Percentiles rank a stretch among this genome's conserved stretches.
Conservation (phyloP, 2,329 filamentous ascomycete genomes). For the Pezicula radicicola region DNA sequence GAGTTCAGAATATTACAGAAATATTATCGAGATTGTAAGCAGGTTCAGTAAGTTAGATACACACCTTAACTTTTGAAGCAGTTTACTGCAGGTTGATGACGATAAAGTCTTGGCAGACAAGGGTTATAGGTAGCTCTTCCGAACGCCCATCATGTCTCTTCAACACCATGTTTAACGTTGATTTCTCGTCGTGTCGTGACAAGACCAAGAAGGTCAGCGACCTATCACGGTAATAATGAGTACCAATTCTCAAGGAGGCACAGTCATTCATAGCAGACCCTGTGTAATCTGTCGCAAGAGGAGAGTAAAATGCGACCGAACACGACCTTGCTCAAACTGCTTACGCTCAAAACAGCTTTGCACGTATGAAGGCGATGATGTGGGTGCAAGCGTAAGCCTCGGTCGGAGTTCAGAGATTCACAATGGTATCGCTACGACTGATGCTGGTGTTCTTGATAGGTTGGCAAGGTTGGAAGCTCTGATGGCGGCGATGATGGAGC, state of each 20-base stretch:
- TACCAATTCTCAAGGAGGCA: neutral
- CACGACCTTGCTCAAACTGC: slow-evolving; percentile 68
- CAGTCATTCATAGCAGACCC: slow-evolving; percentile 3
- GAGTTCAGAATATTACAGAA: too few species aligned
- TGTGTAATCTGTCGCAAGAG: slow-evolving; percentile 29
- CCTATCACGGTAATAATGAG: neutral
- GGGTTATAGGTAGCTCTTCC: too few species aligned
- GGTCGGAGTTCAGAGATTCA: neutral
- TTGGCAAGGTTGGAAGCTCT: slow-evolving; percentile 14
- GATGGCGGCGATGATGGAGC: slow-evolving; percentile 16
- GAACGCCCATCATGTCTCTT: too few species aligned
- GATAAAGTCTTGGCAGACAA: too few species aligned
- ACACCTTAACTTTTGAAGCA: too few species aligned
- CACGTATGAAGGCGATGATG: slow-evolving; percentile 44
- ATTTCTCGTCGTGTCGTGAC: too few species aligned
- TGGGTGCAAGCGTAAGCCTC: slow-evolving; percentile 42
- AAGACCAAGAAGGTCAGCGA: too few species aligned
- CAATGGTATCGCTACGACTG: neutral
- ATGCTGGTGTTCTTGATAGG: slow-evolving; percentile 15
- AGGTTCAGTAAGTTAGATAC: too few species aligned
- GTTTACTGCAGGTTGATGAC: too few species aligned
- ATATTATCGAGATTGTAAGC: too few species aligned
- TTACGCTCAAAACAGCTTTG: slow-evolving; percentile 60
- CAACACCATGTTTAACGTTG: too few species aligned
- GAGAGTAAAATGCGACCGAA: slow-evolving; percentile 72